Percentiles rank a stretch among this genome's conserved stretches.
These are phyloP conservation scores for Beauveria scarabaeidicola DNA, from an alignment of 2,329 filamentous ascomycete species.

Conservation along the genomic window DNA sequence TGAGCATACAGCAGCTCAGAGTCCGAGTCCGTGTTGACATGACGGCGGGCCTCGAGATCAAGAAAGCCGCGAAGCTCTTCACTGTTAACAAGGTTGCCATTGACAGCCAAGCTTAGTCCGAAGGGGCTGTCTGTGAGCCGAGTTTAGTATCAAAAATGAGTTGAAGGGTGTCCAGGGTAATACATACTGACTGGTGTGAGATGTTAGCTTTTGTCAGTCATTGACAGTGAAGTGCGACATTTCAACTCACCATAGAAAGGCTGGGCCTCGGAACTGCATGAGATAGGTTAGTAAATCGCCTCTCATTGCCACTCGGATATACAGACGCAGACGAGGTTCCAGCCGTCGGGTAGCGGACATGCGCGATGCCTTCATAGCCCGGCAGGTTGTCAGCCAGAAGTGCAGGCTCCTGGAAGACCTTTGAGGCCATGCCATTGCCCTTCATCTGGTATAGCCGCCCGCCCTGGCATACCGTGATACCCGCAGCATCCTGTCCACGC, in stretches of 20 bases:
- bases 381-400: neutral
- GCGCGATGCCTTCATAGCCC: conserved; percentile 45
- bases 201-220: neutral
- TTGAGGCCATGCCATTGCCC: conserved; percentile 78
- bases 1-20: conserved; percentile 59
- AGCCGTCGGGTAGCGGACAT: conserved; percentile 83
- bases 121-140: conserved; percentile 52
- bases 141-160: neutral
- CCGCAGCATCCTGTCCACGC: conserved; percentile 80
- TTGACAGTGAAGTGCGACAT: neutral
- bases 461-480: conserved; percentile 69
- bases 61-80: conserved; percentile 61
- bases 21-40: conserved; percentile 87
- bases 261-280: conserved; percentile 69
- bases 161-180: neutral
- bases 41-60: conserved; percentile 70
- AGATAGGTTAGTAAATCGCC: neutral
- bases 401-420: conserved; percentile 34
- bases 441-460: conserved; percentile 85
- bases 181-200: conserved; percentile 3
- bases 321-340: conserved; percentile 56
- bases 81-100: conserved; percentile 80
- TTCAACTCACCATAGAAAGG: conserved; percentile 61
- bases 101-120: conserved; percentile 59
- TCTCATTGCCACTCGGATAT: neutral